Evolutionary conservation across 257 asterid species (phyloP), one percentile per base, ranked within the genome.

Genomic region (Jaltomata sinuosa): DNA sequence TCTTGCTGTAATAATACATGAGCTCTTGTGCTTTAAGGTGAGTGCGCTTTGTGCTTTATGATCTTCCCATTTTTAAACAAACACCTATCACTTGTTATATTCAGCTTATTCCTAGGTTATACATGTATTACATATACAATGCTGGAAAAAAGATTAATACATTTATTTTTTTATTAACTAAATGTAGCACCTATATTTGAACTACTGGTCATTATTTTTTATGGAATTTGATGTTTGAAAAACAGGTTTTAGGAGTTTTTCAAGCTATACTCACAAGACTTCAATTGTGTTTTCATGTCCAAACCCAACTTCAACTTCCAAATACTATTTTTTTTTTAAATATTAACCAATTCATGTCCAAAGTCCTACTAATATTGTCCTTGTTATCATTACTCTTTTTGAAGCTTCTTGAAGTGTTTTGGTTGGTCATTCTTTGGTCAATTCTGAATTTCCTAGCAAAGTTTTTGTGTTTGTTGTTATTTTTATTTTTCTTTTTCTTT

Each of bases 1-100:
- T 68, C 85, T 97, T 81, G 91, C 89, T 85, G 93, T 88, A 84
- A 95, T 91, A 55, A 91, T 97, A 38, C 93, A 88, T 38, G 94
- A 93, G 89, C 89, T 97, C 84, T 87, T 95, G 83, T 90, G 85
- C 83, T 95, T 88, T 83, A 97, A 97, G 98, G 99, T 96, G 90
- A 87, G 91, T 68, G 79, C 85, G 64, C 84, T 83, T 85, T 49
- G 12, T 85, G 82, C 86, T 84, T 86, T 64, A 32, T 74, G 45
- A 77, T 49, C 62, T 49, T 77, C 36, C 80, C 62, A 3, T 10
- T 77, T 29, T 31, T 29, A 25, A 74, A 25, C 59, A 45, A 25
- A 55, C 81, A 49, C 25, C 82, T 29, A 76, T 16, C 61, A 77
- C 82, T 77, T 77, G 80, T 49, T 77, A 77, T 47, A 49, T 47